A percentile compares a stretch with the other conserved stretches of the same genome.
Evolutionary conservation across 2,329 filamentous ascomycete genomes (phyloP).

Genomic region (Colletotrichum sp.): DNA sequence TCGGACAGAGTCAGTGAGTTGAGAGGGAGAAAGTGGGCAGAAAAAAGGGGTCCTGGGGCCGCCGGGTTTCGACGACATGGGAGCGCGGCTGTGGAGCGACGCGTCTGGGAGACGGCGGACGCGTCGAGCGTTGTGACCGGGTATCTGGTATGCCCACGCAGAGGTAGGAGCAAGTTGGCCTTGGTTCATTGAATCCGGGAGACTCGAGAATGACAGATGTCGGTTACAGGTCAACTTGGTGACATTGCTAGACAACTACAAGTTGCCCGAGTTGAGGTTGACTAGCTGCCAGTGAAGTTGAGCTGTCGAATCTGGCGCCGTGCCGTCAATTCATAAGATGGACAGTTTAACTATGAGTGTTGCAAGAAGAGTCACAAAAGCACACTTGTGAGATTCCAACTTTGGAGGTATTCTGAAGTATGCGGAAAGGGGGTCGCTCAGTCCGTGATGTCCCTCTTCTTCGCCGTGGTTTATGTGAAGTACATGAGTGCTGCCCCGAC

Average conservation of each 20-base stretch:
- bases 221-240: neutral
- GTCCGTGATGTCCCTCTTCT: neutral
- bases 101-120: neutral
- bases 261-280: neutral
- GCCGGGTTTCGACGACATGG: neutral
- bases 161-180: neutral
- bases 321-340: neutral
- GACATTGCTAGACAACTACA: neutral
- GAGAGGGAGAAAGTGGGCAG: neutral
- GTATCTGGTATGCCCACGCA: neutral
- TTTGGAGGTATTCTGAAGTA: neutral
- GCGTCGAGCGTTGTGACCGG: neutral
- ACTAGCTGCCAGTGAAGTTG: neutral
- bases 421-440: neutral
- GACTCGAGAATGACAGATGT: neutral
- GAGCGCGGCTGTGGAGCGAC: constrained; percentile 11
- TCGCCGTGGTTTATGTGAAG: neutral
- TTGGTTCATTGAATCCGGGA: neutral
- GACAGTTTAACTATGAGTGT: neutral
- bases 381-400: neutral
- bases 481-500: neutral
- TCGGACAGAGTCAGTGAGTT: neutral
- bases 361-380: neutral
- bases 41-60: constrained; percentile 8
- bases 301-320: neutral